Evolutionary conservation across 306 rosid genomes (phyloP).

Genomic region (Cucurbita maxima): DNA sequence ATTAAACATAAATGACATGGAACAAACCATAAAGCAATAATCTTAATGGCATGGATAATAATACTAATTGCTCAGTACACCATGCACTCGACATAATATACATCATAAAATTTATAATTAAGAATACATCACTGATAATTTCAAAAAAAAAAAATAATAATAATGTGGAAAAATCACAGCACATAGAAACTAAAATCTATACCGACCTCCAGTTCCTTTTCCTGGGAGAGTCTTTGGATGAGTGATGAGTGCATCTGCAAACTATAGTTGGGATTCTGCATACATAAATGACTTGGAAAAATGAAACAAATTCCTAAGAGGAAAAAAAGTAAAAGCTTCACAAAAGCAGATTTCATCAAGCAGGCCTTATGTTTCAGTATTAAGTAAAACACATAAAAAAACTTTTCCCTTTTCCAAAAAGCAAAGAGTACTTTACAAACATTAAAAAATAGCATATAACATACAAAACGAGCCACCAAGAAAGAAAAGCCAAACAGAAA

Average conservation of each 20-base stretch:
- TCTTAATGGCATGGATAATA: not conserved
- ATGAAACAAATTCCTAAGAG: not conserved
- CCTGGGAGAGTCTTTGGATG: constrained; percentile 74
- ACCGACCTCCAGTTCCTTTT: constrained; percentile 71
- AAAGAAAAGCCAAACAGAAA: not conserved
- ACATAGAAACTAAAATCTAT: constrained; percentile 1
- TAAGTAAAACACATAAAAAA: not conserved
- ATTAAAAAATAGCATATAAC: not conserved
- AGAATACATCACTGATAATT: not conserved
- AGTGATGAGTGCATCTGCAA: constrained; percentile 84
- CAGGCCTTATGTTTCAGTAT: not conserved
- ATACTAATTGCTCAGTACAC: not conserved
- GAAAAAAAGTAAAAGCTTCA: not conserved
- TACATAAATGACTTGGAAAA: constrained; percentile 1
- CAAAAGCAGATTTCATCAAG: not conserved
- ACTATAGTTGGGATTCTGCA: constrained; percentile 36
- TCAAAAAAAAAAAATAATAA: not conserved
- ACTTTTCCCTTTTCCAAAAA: not conserved
- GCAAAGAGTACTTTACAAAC: not conserved
- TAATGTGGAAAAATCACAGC: not conserved
- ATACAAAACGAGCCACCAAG: not conserved
- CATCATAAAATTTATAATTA: not conserved
- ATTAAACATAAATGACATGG: not conserved
- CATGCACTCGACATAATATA: not conserved
- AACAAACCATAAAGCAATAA: not conserved